Conservation (phyloP, 139 green algal species). For the Deuterostichococcus epilithicus region DNA sequence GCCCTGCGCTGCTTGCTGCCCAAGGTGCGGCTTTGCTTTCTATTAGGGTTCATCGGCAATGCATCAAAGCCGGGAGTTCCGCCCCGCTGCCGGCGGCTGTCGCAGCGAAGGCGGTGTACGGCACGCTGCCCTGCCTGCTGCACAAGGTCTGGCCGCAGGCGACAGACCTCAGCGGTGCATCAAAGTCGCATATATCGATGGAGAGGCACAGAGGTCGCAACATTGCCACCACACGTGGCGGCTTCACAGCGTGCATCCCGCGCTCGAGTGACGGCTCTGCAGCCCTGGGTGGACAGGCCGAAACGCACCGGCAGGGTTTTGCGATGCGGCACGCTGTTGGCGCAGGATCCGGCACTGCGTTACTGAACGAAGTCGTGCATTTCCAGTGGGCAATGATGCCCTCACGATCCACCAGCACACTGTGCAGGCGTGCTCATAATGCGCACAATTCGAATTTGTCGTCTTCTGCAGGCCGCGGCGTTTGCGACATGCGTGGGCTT, state of each 20-base stretch:
- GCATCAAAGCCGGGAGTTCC: not conserved
- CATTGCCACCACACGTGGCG: too few relatives aligned
- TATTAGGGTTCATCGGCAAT: not conserved
- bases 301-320: not conserved
- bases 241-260: too few relatives aligned
- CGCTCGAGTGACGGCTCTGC: too few relatives aligned
- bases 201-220: too few relatives aligned
- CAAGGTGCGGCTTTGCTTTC: conserved; percentile 3
- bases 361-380: not conserved
- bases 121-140: not conserved
- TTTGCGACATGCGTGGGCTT: conserved; percentile 63
- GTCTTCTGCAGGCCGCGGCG: conserved; percentile 8
- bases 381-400: not conserved
- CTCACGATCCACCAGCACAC: not conserved
- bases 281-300: not conserved
- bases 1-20: conserved; percentile 29
- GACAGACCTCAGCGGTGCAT: not conserved
- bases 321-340: not conserved
- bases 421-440: not conserved
- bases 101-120: not conserved
- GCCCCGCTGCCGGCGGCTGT: not conserved
- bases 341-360: not conserved
- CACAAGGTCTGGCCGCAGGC: not conserved
- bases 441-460: not conserved
- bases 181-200: too few relatives aligned